These are phyloP conservation scores for Candida ponderosae DNA, from an alignment of 805 yeast species.

Conservation along the genomic window DNA sequence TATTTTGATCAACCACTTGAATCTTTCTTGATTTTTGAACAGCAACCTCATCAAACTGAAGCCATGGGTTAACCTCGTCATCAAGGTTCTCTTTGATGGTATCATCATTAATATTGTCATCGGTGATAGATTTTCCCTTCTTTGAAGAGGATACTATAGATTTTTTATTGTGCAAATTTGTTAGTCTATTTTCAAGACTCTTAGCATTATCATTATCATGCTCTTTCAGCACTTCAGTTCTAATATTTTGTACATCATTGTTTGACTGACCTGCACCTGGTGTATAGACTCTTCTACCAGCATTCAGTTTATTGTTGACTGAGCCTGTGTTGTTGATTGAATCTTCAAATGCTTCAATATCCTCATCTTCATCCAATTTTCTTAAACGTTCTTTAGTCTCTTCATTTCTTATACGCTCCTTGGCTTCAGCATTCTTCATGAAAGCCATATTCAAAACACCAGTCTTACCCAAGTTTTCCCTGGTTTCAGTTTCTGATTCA, in stretches of 20 bases:
- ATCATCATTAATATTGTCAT: conserved; percentile 4
- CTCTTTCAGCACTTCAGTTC: conserved; percentile 33
- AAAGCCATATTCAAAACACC: conserved; percentile 94
- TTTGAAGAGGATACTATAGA: conserved; percentile 1
- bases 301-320: conserved; percentile 47
- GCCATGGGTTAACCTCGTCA: conserved; percentile 44
- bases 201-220: conserved; percentile 42
- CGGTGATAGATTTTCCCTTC: conserved; percentile 3
- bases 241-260: conserved; percentile 26
- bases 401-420: conserved; percentile 51
- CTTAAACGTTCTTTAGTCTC: conserved; percentile 44
- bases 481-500: conserved; percentile 24
- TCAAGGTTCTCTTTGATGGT: conserved; percentile 3
- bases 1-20: conserved; percentile 38
- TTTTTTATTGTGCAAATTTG: conserved; percentile 12
- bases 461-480: conserved; percentile 57
- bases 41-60: conserved; percentile 22
- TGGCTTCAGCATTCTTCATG: conserved; percentile 83
- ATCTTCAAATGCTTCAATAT: conserved; percentile 28
- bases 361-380: conserved; percentile 39
- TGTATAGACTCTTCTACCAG: conserved; percentile 77
- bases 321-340: conserved; percentile 26
- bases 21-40: conserved; percentile 38
- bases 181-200: conserved; percentile 34
- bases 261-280: conserved; percentile 34